phyloP scores from a whole-genome alignment of 2,329 filamentous ascomycete species.

The Biscogniauxia mediterranea region DNA sequence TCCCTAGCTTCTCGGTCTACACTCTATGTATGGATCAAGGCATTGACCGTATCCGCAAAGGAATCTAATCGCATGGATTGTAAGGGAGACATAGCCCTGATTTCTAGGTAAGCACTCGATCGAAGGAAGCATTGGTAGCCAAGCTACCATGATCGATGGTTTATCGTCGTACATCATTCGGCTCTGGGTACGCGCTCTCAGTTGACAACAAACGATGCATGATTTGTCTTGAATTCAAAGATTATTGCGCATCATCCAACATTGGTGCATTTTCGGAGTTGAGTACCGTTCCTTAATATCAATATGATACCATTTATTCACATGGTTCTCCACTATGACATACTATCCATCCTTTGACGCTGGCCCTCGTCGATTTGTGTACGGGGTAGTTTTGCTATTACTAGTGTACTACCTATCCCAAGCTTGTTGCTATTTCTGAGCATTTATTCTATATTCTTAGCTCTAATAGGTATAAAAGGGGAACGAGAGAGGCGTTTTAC shows the following conservation, averaged over 20 bases:
- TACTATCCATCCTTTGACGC: neutral
- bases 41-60: too few species aligned
- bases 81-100: neutral
- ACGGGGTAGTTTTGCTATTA: too few species aligned
- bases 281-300: neutral
- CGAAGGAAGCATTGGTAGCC: neutral
- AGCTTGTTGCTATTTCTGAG: too few species aligned
- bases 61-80: neutral
- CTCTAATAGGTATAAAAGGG: neutral
- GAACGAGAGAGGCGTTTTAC: neutral
- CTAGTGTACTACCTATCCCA: too few species aligned
- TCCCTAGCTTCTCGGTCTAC: too few species aligned
- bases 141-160: neutral
- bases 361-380: too few species aligned
- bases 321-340: neutral
- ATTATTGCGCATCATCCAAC: neutral
- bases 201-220: neutral
- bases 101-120: neutral
- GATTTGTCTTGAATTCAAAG: neutral
- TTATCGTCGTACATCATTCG: neutral
- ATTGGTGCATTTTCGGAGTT: neutral
- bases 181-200: neutral
- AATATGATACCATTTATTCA: neutral
- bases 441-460: neutral
- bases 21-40: too few species aligned